These are phyloP conservation scores for Panicum virgatum DNA, from an alignment of 202 grass and related monocot genomes.

Conservation along the genomic window DNA sequence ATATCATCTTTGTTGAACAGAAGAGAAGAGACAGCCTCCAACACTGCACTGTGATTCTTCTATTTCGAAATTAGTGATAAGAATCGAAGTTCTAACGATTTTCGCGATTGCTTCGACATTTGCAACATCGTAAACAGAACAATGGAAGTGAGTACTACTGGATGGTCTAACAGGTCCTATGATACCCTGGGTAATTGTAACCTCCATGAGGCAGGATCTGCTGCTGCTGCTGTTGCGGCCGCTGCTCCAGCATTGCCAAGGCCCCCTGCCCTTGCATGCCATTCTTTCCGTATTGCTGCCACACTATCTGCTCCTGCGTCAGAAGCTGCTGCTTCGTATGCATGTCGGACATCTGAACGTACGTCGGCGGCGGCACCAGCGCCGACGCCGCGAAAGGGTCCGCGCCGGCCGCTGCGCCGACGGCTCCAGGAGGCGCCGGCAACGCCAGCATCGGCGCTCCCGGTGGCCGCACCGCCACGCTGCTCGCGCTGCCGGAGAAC, in stretches of 20 bases:
- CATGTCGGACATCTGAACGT: constrained; percentile 92
- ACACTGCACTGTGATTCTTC: too few species aligned
- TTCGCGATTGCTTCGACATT: not conserved
- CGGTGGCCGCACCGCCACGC: constrained; percentile 43
- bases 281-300: constrained; percentile 60
- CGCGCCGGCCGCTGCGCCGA: not conserved
- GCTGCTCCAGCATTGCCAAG: constrained; percentile 43
- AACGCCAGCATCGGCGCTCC: constrained; percentile 59
- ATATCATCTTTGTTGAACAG: constrained; percentile 39
- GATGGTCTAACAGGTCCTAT: not conserved
- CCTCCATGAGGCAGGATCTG: not conserved
- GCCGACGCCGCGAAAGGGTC: constrained; percentile 75
- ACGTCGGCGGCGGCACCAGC: constrained; percentile 56
- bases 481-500: constrained; percentile 61
- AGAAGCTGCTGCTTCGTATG: constrained; percentile 67
- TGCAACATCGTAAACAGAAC: not conserved
- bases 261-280: constrained; percentile 55
- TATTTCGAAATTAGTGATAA: too few species aligned
- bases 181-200: constrained; percentile 30
- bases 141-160: too few species aligned
- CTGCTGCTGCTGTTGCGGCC: constrained; percentile 28
- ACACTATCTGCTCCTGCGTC: constrained; percentile 59
- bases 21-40: too few species aligned
- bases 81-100: not conserved
- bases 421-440: constrained; percentile 36